These are phyloP conservation scores for Xylariaceae sp. DNA, from an alignment of 2,329 filamentous ascomycete species.

Conservation along the genomic window DNA sequence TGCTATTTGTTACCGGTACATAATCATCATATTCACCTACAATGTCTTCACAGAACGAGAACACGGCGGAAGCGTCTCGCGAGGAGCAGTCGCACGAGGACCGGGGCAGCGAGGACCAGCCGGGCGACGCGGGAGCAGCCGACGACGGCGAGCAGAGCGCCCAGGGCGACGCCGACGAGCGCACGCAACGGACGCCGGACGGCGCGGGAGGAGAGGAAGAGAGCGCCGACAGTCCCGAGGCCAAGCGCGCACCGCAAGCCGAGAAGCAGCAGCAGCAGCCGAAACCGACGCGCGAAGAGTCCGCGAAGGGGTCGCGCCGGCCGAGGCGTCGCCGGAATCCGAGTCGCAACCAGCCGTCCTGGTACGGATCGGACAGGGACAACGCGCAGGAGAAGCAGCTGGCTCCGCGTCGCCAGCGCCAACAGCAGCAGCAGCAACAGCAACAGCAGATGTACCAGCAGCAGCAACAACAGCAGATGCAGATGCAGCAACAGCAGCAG, in stretches of 20 bases:
- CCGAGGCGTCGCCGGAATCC: constrained; percentile 24
- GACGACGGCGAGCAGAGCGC: constrained; percentile 3
- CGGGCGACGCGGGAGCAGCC: not conserved
- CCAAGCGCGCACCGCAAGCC: not conserved
- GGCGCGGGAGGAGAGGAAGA: too few species aligned
- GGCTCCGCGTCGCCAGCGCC: constrained; percentile 16
- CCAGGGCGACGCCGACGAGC: constrained; percentile 6
- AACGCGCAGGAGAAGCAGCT: constrained; percentile 22
- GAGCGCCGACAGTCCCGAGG: too few species aligned
- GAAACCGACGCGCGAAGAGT: constrained; percentile 16
- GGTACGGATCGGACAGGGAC: constrained; percentile 20
- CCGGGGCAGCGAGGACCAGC: constrained; percentile 1
- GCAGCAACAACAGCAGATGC: constrained; percentile 16
- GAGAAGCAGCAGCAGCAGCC: constrained; percentile 4
- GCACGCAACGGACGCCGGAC: too few species aligned
- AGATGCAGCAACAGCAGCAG: constrained; percentile 16
- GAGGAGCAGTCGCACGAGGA: constrained; percentile 7
- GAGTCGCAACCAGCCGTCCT: constrained; percentile 22
- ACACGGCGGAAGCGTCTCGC: constrained; percentile 6
- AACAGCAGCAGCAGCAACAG: constrained; percentile 12
- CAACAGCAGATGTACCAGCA: constrained; percentile 15
- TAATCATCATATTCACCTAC: not conserved
- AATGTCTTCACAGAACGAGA: not conserved
- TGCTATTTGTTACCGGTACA: too few species aligned
- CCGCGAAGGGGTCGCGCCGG: constrained; percentile 18